Conservation (phyloP, 2,329 filamentous ascomycete genomes). For the Sarocladium oryzae region DNA sequence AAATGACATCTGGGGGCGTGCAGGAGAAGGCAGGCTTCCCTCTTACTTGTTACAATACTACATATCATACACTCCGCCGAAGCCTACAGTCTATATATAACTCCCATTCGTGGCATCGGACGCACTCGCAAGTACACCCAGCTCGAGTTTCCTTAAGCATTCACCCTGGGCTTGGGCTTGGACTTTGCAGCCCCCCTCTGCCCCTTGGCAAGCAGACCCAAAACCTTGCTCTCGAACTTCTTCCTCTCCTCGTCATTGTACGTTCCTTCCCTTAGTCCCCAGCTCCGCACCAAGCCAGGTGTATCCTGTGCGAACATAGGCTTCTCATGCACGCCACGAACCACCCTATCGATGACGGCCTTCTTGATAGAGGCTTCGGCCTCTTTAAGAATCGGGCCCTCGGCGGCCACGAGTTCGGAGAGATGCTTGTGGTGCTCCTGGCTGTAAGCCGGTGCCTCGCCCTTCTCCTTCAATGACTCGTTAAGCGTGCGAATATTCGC, state of each 20-base stretch:
- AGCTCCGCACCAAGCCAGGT: slow-evolving; percentile 26
- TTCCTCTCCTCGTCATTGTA: slow-evolving; percentile 27
- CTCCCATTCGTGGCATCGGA: not conserved
- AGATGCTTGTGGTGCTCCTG: slow-evolving; percentile 14
- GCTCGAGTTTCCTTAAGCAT: slow-evolving; percentile 5
- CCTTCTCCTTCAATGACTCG: slow-evolving; percentile 13
- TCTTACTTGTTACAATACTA: slow-evolving; percentile 9
- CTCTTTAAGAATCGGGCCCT: slow-evolving; percentile 22
- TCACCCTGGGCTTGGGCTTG: slow-evolving; percentile 17
- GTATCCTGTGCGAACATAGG: slow-evolving; percentile 23
- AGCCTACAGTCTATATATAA: not conserved
- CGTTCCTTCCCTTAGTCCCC: slow-evolving; percentile 31
- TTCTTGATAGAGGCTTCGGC: slow-evolving; percentile 26
- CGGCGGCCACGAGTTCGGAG: slow-evolving; percentile 11
- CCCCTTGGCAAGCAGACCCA: slow-evolving; percentile 21
- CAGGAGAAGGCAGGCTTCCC: not conserved
- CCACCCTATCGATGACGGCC: slow-evolving; percentile 25
- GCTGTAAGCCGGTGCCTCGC: slow-evolving; percentile 11
- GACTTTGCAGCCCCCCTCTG: slow-evolving; percentile 15
- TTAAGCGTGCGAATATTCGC: slow-evolving; percentile 14
- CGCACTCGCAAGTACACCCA: not conserved
- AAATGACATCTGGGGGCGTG: not conserved
- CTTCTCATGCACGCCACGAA: slow-evolving; percentile 31
- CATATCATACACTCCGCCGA: slow-evolving; percentile 6
- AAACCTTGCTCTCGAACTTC: slow-evolving; percentile 34